These are phyloP conservation scores for Pythium sp. DNA, from an alignment of 352 stramenopile species.

Conservation along the genomic window DNA sequence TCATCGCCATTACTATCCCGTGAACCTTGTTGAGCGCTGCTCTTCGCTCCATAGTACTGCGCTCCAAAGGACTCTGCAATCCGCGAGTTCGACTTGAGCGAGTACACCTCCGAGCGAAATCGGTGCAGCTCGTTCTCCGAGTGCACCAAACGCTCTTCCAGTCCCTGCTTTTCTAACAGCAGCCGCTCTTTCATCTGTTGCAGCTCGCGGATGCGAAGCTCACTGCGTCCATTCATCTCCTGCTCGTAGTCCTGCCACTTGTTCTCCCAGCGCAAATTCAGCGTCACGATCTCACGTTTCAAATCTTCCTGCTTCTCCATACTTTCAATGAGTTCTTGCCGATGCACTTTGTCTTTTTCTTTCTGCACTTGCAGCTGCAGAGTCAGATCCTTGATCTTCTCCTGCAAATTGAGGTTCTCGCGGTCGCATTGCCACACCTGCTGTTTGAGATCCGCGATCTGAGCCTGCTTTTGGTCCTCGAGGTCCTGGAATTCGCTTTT, in stretches of 20 bases:
- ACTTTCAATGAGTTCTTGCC: constrained; percentile 47
- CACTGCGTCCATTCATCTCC: constrained; percentile 39
- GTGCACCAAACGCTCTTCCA: constrained; percentile 53
- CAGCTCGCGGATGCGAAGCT: constrained; percentile 50
- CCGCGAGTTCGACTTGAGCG: constrained; percentile 40
- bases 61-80: constrained; percentile 50
- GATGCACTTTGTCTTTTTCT: constrained; percentile 62
- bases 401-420: constrained; percentile 38
- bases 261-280: constrained; percentile 70
- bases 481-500: constrained; percentile 52
- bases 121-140: constrained; percentile 64
- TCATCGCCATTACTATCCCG: background rate
- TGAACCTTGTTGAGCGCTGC: background rate
- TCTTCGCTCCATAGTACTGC: constrained; percentile 19
- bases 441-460: constrained; percentile 45
- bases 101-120: constrained; percentile 45
- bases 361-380: constrained; percentile 46
- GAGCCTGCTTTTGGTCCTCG: constrained; percentile 46
- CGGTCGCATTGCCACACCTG: constrained; percentile 49
- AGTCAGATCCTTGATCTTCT: constrained; percentile 45
- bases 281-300: constrained; percentile 55
- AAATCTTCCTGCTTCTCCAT: constrained; percentile 63
- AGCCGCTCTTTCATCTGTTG: constrained; percentile 55
- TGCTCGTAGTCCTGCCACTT: constrained; percentile 65
- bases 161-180: constrained; percentile 51